These are phyloP conservation scores for Byssoonygena ceratinophila DNA, from an alignment of 2,329 filamentous ascomycete genomes.

Conservation along the genomic window DNA sequence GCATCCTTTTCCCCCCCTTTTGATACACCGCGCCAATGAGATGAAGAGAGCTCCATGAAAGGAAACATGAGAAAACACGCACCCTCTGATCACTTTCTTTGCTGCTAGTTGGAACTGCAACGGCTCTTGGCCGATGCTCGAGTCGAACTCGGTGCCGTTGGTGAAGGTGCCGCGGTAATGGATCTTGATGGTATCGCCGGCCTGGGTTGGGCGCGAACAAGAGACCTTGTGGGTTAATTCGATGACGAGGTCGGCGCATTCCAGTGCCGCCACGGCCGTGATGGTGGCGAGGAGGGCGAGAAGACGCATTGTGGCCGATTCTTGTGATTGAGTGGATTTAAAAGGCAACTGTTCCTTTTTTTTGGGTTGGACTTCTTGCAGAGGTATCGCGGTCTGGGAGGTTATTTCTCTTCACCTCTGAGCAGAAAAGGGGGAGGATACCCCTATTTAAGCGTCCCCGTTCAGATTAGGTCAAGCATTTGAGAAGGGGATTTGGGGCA, in stretches of 20 bases:
- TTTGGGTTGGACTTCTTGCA: too few relatives aligned
- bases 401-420: too few relatives aligned
- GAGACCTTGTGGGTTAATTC: conserved; percentile 59
- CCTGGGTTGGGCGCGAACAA: conserved; percentile 65
- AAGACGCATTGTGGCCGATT: conserved; percentile 20
- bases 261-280: conserved; percentile 34
- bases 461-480: not conserved
- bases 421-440: not conserved
- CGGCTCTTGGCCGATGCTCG: conserved; percentile 63
- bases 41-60: too few relatives aligned
- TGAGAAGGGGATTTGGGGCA: too few relatives aligned
- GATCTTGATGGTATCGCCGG: conserved; percentile 70
- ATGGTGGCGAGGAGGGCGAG: conserved; percentile 26
- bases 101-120: conserved; percentile 68
- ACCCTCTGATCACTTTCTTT: conserved; percentile 83
- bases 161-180: conserved; percentile 78
- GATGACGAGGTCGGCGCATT: conserved; percentile 54
- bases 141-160: conserved; percentile 71
- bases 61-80: conserved; percentile 30
- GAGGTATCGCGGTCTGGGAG: too few relatives aligned
- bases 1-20: not conserved
- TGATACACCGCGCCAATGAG: too few relatives aligned
- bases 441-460: not conserved
- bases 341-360: too few relatives aligned
- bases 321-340: too few relatives aligned